Evolutionary conservation across 2,329 filamentous ascomycete genomes (phyloP).

Genomic region (Epichloe gansuensis): DNA sequence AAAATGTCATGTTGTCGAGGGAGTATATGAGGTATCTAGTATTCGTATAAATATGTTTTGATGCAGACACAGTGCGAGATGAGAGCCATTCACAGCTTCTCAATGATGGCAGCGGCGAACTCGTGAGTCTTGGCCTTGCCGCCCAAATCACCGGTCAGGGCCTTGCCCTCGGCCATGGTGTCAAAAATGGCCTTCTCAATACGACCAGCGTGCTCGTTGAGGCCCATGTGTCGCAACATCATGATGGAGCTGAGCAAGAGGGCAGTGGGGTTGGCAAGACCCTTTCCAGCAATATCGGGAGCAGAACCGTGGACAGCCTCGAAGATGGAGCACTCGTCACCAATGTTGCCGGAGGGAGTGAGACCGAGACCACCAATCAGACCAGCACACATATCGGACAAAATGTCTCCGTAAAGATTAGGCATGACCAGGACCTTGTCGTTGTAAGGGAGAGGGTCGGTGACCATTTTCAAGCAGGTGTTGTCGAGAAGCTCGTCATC

Average conservation of each 20-base stretch:
- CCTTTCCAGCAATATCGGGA: constrained; percentile 92
- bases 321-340: constrained; percentile 98
- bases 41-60: background rate
- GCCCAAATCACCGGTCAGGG: constrained; percentile 87
- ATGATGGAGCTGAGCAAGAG: constrained; percentile 93
- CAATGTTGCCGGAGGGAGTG: constrained; percentile 96
- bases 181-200: constrained; percentile 95
- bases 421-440: constrained; percentile 98
- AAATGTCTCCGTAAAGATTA: constrained; percentile 98
- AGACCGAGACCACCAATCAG: constrained; percentile 95
- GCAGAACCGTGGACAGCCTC: constrained; percentile 97
- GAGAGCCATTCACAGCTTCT: constrained; percentile 38
- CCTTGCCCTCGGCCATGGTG: constrained; percentile 91
- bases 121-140: constrained; percentile 93
- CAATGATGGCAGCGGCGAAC: constrained; percentile 86
- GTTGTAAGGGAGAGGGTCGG: constrained; percentile 91
- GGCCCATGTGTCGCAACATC: constrained; percentile 98
- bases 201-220: constrained; percentile 67
- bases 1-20: background rate
- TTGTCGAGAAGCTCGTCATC: constrained; percentile 98
- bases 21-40: constrained; percentile 1
- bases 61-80: background rate
- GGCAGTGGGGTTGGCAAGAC: constrained; percentile 91
- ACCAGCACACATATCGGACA: constrained; percentile 98
- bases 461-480: constrained; percentile 97